phyloP scores from a whole-genome alignment of 352 stramenopile species.

The Pythium rhizo-oryzae region DNA sequence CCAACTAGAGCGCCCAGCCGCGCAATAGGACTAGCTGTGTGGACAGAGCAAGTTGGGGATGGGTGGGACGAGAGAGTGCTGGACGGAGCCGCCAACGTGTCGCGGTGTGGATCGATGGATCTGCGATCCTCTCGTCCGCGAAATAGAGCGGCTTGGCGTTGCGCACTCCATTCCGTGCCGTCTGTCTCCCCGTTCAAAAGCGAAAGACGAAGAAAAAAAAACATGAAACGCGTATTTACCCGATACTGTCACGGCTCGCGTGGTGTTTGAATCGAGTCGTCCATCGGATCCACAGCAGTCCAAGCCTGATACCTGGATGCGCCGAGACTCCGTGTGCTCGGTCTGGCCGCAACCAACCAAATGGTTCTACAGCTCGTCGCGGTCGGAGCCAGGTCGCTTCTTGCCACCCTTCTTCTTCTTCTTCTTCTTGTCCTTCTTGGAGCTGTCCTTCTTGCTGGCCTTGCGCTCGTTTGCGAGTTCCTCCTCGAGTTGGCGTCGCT shows the following conservation, averaged over 20 bases:
- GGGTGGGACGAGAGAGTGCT: too few species aligned
- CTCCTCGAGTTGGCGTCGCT: constrained; percentile 56
- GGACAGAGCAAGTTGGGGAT: too few species aligned
- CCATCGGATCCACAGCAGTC: not conserved
- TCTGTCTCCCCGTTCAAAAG: not conserved
- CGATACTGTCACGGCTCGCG: not conserved
- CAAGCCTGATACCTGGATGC: not conserved
- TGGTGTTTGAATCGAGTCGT: not conserved
- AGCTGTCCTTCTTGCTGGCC: constrained; percentile 36
- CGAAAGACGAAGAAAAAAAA: not conserved
- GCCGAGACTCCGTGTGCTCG: not conserved
- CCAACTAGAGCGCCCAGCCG: constrained; percentile 14
- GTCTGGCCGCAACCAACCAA: not conserved
- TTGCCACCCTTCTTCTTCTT: constrained; percentile 56
- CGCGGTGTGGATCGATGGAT: too few species aligned
- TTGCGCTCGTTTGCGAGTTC: constrained; percentile 46
- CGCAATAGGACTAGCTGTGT: not conserved
- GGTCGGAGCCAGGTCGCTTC: constrained; percentile 44
- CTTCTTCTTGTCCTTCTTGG: constrained; percentile 57
- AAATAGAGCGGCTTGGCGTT: too few species aligned
- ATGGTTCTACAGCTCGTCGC: constrained; percentile 49
- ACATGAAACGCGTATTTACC: not conserved
- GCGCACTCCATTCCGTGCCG: too few species aligned
- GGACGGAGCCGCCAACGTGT: too few species aligned
- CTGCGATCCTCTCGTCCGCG: too few species aligned